A percentile compares a stretch with the other conserved stretches of the same genome.
Evolutionary conservation across 371 early-diverging fungal genomes (phyloP).

Genomic region (Mucor piriformis): DNA sequence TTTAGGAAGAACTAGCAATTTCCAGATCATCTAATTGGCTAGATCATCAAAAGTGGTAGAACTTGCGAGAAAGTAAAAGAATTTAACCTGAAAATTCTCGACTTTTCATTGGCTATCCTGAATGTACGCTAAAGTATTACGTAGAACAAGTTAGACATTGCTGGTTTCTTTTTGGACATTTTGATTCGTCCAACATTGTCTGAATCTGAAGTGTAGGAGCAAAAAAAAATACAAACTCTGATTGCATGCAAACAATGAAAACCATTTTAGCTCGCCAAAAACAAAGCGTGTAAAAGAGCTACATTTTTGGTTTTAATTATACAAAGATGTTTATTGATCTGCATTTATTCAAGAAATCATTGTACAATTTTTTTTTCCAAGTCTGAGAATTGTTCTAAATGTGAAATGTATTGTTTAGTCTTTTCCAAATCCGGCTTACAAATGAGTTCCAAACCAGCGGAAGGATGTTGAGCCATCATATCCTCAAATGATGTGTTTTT

Average conservation of each 20-base stretch:
- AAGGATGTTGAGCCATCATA: conserved; percentile 38
- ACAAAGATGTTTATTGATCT: background rate
- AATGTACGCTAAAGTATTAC: background rate
- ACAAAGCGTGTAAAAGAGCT: too few relatives aligned
- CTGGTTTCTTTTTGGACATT: too few relatives aligned
- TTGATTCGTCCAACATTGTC: too few relatives aligned
- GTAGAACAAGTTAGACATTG: background rate
- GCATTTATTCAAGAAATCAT: background rate
- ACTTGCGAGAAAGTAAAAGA: conserved; percentile 19
- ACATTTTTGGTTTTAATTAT: too few relatives aligned
- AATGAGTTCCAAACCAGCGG: conserved; percentile 30
- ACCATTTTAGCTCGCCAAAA: too few relatives aligned
- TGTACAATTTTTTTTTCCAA: conserved; percentile 17
- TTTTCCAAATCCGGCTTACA: conserved; percentile 27
- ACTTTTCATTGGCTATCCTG: background rate
- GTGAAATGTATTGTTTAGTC: conserved; percentile 12
- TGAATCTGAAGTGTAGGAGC: too few relatives aligned
- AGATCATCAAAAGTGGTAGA: conserved; percentile 6
- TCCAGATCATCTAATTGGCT: conserved; percentile 15
- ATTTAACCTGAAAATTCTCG: background rate
- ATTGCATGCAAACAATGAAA: too few relatives aligned
- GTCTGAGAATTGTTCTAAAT: conserved; percentile 15
- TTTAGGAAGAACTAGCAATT: conserved; percentile 14
- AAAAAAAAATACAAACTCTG: too few relatives aligned
- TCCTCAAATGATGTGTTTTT: conserved; percentile 31